Percentiles rank a stretch among this genome's conserved stretches.
Conservation (phyloP, 768 basidiomycete species). For the Kwoniella heveanensis region DNA sequence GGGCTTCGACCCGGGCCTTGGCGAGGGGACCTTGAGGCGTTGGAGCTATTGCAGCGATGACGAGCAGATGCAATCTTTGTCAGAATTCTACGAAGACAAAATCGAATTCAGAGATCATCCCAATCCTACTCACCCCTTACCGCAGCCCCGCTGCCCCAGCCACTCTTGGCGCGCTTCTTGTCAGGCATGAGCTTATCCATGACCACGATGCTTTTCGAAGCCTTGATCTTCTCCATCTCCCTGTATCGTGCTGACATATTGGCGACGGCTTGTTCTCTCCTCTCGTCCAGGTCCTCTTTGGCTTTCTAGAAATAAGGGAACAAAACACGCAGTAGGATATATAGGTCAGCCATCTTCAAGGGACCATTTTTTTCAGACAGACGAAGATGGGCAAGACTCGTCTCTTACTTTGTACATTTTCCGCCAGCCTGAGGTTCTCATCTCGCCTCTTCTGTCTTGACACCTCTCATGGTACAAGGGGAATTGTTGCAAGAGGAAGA, state of each 20-base stretch:
- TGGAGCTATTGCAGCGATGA: not conserved
- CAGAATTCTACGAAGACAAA: not conserved
- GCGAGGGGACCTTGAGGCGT: constrained; percentile 23
- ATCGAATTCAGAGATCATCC: not conserved
- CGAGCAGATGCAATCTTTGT: not conserved
- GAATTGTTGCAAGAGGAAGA: constrained; percentile 34
- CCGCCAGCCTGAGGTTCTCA: constrained; percentile 43
- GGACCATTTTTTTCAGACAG: no score
- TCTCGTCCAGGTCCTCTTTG: constrained; percentile 34
- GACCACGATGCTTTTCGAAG: constrained; percentile 39
- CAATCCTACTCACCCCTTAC: not conserved
- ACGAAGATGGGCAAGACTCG: not conserved
- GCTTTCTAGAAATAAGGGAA: constrained; percentile 33
- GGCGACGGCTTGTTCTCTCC: constrained; percentile 29
- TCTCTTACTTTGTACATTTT: constrained; percentile 43
- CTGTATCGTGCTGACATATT: constrained; percentile 39
- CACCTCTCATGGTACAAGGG: constrained; percentile 36
- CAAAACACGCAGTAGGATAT: no score
- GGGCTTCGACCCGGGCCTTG: constrained; percentile 40
- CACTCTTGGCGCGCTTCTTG: constrained; percentile 14
- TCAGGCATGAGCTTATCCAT: constrained; percentile 34
- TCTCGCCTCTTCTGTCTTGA: constrained; percentile 30
- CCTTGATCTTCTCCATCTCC: constrained; percentile 39
- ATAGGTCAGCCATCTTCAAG: not conserved
- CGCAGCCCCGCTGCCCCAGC: constrained; percentile 10